Evolutionary conservation across 352 stramenopile genomes (phyloP), one percentile per base, ranked within the genome.

Genomic region (Phytophthora uliginosa): DNA sequence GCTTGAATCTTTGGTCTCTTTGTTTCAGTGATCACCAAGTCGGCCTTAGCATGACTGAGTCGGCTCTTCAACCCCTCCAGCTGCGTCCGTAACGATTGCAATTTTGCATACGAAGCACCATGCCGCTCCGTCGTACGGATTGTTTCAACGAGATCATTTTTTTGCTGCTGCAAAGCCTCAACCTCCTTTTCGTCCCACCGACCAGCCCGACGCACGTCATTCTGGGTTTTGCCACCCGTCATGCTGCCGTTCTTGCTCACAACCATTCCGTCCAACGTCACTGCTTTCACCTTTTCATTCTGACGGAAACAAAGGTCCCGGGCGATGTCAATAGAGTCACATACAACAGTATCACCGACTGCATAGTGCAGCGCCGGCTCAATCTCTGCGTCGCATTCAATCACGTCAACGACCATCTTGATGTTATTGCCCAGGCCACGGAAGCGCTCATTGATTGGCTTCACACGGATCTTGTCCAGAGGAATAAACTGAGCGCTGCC

Each of bases 181-280:
- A 98, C 85, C 40, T 98, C 96, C 67, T 98, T 96, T 58, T 98
- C 94, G 59, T 98, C 93, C 94, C 95, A 99, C 67, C 95, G 82
- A 20, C 91, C 92, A 34, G 93, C 93, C 26, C 92, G 86, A 52
- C 91, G 90, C 47, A 82, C 60, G 65, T 98, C 91, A 26, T 88
- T 94, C 31, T 93, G 86, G 0, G 94, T 98, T 13, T 93, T 88
- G 59, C 98, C 98, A 51, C 98, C 98, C 1, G 97, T 99, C 97
- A 99, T 99, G 75, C 97, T 99, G 55, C 98, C 98, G 47, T 98
- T 98, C 76, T 99, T 99, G 74, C 86, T 98, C 58, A 99, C 98
- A 52, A 99, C 95, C 77, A 98, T 97, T 22, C 98, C 98, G 40
- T 92, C 92, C 15, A 99, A 70, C 4, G 98, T 99, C 31, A 98